Conservation (phyloP, 2,329 filamentous ascomycete species). For the Fusarium sp. region DNA sequence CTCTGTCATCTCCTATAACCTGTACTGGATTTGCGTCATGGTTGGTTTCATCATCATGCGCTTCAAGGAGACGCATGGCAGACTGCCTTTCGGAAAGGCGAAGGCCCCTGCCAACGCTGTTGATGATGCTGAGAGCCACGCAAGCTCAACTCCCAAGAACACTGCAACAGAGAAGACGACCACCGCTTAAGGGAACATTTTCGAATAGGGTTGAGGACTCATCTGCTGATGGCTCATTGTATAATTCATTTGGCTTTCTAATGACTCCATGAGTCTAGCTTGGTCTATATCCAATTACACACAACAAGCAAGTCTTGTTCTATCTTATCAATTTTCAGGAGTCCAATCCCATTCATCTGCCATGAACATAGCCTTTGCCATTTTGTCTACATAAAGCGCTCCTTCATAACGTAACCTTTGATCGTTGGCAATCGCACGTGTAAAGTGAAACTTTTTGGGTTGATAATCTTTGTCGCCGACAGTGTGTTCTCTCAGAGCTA, state of each 20-base stretch:
- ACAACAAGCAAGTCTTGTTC: constrained; percentile 21
- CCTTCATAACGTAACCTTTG: constrained; percentile 60
- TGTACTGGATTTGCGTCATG: constrained; percentile 85
- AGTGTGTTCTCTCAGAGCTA: constrained; percentile 30
- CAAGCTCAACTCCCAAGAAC: constrained; percentile 37
- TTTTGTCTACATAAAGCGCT: constrained; percentile 58
- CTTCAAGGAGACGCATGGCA: constrained; percentile 69
- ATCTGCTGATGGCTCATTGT: not conserved
- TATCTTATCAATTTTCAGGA: constrained; percentile 51
- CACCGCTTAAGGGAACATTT: constrained; percentile 8
- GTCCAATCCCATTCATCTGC: constrained; percentile 69
- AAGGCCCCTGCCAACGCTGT: constrained; percentile 38
- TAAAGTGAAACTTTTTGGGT: constrained; percentile 57
- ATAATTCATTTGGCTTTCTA: constrained; percentile 17
- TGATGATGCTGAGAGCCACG: constrained; percentile 42
- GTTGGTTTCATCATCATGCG: constrained; percentile 72
- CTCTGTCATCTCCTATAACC: constrained; percentile 85
- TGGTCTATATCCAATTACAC: constrained; percentile 28
- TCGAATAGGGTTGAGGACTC: not conserved
- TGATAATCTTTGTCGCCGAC: constrained; percentile 22
- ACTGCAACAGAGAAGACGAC: constrained; percentile 41
- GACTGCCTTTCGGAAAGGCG: constrained; percentile 56
- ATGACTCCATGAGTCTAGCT: constrained; percentile 27
- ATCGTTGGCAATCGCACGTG: constrained; percentile 59
- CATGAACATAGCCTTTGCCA: constrained; percentile 64